Percentiles rank a stretch among this genome's conserved stretches.
These are phyloP conservation scores for Citrus sinensis DNA, from an alignment of 345 rosid species.

Conservation along the genomic window DVS_A1.0 CM039165.1:34967501-34968000, in stretches of 20 bases:
- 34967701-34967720: too few relatives aligned
- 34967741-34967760: background rate
- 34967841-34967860: background rate
- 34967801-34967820: background rate
- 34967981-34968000: background rate
- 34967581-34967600: too few relatives aligned
- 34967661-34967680: too few relatives aligned
- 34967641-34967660: too few relatives aligned
- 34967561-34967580: too few relatives aligned
- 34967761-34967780: background rate
- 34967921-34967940: background rate
- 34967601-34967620: too few relatives aligned
- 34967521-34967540: too few relatives aligned
- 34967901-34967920: background rate
- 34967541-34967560: too few relatives aligned
- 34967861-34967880: background rate
- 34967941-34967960: background rate
- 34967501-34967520: background rate
- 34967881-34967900: background rate
- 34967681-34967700: too few relatives aligned
- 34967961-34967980: background rate
- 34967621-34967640: too few relatives aligned
- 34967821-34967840: background rate
- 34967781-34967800: background rate
- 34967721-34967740: background rate